Evolutionary conservation across 2,329 filamentous ascomycete genomes (phyloP), one percentile per base, ranked within the genome.

Genomic region (Gaeumannomyces sp.): DNA sequence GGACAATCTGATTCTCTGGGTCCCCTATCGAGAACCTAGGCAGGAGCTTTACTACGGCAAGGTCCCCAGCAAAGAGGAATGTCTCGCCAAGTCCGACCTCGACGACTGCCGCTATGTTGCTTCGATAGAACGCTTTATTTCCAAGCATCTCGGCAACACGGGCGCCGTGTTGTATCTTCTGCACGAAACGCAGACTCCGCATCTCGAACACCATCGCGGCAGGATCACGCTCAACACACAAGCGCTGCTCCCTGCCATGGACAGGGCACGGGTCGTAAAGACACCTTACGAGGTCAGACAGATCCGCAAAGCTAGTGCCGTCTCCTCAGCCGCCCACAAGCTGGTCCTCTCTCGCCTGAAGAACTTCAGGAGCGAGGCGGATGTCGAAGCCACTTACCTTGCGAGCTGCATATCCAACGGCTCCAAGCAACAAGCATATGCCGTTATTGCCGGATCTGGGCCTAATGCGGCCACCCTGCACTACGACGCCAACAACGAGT

Each of bases 391-490:
- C 59, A 79, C 89, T 14, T 96, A 96, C 73, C 79, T 89, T 29
- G 83, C 86, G 45, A 84, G 85, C 28, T 97, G 92, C 74, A 87
- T 91, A 62, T 83, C 88, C 10, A 81, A 84, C 63, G 90, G 90
- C 67, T 89, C 91, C 4, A 90, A 89, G 68, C 80, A 86, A 62
- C 91, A 96, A 78, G 88, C 94, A 0, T 99, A 99, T 74, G 86
- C 89, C 60, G 85, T 93, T n/a, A 97, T 99, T 70, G 92, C 91
- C 60, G 94, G 91, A 2, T 87, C 90, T 1, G 94, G 94, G 1
- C 73, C 81, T n/a, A 95, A 95, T 72, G 93, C 90, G 7, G 88
- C 90, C 19, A 93, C 91, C 0, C 80, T 98, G 57, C 95, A 99
- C 76, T 99, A 99, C 75, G 84, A 85, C 59, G 85, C 84, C 64